Evolutionary conservation across 768 basidiomycete species (phyloP).

Genomic region (Phaeotremella skinneri): DNA sequence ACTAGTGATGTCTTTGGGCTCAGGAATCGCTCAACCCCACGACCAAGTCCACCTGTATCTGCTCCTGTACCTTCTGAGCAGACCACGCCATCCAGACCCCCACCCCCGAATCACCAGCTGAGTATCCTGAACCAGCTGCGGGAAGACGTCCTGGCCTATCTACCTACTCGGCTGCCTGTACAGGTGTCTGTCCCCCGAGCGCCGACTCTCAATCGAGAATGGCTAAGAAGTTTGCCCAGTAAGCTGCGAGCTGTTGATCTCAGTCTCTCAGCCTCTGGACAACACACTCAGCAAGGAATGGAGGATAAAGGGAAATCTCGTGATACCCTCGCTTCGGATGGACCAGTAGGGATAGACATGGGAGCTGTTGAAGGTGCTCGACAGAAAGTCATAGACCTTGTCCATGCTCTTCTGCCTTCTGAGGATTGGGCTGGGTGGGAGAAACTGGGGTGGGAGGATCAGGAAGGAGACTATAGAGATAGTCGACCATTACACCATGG

Average conservation of each 20-base stretch:
- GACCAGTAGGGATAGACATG: conserved; percentile 1
- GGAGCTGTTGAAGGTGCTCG: conserved; percentile 31
- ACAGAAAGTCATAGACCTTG: conserved; percentile 38
- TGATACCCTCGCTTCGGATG: not conserved
- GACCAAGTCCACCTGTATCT: not conserved
- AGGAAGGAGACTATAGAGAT: conserved; percentile 19
- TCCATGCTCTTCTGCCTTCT: conserved; percentile 44
- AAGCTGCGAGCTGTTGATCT: conserved; percentile 18
- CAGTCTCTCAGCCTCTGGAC: conserved; percentile 8
- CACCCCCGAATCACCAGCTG: not conserved
- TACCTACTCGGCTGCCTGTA: conserved; percentile 23
- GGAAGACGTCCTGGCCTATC: conserved; percentile 38
- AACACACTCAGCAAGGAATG: conserved; percentile 7
- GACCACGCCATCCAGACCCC: conserved; percentile 1
- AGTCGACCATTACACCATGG: conserved; percentile 4
- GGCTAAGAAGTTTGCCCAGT: conserved; percentile 18
- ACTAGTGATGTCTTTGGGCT: not conserved
- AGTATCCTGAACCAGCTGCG: conserved; percentile 35
- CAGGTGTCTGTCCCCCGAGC: conserved; percentile 12
- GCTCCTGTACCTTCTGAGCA: not conserved
- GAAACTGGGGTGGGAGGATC: conserved; percentile 49
- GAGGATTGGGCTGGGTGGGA: conserved; percentile 52
- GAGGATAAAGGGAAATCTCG: conserved; percentile 7
- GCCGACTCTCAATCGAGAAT: conserved; percentile 8
- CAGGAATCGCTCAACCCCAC: not conserved